Percentiles rank a stretch among this genome's conserved stretches.
Evolutionary conservation across 2,329 filamentous ascomycete genomes (phyloP).

Genomic region (Thelonectria rubi): DNA sequence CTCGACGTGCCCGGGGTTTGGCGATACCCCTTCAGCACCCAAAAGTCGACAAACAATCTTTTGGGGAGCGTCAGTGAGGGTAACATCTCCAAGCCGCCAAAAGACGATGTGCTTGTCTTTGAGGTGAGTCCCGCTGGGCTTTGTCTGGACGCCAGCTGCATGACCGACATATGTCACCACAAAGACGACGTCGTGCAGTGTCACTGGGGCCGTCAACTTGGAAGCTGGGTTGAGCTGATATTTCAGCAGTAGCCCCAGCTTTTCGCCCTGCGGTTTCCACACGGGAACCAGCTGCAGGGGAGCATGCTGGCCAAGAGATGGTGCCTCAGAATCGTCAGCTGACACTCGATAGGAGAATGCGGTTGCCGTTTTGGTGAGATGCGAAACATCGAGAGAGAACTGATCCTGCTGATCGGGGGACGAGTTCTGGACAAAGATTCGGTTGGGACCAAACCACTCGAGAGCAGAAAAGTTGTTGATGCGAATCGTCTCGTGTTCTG

Average conservation of each 20-base stretch:
- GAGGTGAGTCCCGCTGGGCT: constrained; percentile 80
- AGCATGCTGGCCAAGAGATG: constrained; percentile 63
- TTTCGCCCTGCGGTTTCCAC: constrained; percentile 86
- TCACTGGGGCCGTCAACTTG: constrained; percentile 53
- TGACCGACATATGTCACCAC: constrained; percentile 76
- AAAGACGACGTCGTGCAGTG: constrained; percentile 76
- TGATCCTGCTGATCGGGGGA: constrained; percentile 74
- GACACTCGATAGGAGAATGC: constrained; percentile 95
- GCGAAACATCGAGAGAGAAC: constrained; percentile 78
- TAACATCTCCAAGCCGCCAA: constrained; percentile 83
- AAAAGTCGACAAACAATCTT: constrained; percentile 86
- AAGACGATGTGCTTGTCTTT: constrained; percentile 81
- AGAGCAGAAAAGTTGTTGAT: constrained; percentile 89
- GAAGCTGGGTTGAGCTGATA: constrained; percentile 83
- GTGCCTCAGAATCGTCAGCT: constrained; percentile 64
- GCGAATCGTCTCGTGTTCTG: constrained; percentile 73
- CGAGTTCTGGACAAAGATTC: constrained; percentile 82
- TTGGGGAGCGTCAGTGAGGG: constrained; percentile 69
- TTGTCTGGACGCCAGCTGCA: constrained; percentile 76
- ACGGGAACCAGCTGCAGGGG: constrained; percentile 77
- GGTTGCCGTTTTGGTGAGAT: constrained; percentile 77
- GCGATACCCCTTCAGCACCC: constrained; percentile 74
- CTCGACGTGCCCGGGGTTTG: constrained; percentile 80
- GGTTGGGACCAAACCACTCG: constrained; percentile 93
- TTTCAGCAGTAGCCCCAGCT: constrained; percentile 85